Evolutionary conservation across 768 basidiomycete genomes (phyloP).

Genomic region (Gelatoporia subvermispora): DNA sequence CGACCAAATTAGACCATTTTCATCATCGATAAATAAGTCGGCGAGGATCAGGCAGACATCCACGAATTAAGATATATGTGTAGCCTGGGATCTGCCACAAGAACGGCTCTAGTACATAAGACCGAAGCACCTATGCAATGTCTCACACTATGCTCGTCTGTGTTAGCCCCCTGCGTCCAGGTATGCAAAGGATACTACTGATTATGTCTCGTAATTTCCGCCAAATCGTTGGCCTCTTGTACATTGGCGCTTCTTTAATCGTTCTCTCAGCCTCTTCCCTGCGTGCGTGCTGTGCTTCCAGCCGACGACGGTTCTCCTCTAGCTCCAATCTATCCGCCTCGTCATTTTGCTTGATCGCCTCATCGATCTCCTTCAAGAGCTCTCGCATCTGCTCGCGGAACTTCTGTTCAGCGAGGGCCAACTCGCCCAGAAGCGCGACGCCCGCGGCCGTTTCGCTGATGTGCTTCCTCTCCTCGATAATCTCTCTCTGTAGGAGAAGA

Average conservation of each 20-base stretch:
- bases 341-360: slow-evolving; percentile 2
- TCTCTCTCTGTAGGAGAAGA: slow-evolving; percentile 6
- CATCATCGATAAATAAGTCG: no score
- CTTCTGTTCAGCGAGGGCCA: slow-evolving; percentile 6
- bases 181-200: no score
- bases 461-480: slow-evolving; percentile 4
- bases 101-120: no score
- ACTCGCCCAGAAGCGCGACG: slow-evolving; percentile 20
- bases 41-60: no score
- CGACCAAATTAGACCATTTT: no score
- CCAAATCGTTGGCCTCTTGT: no score
- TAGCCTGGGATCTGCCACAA: no score
- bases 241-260: neutral
- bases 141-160: no score
- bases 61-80: no score
- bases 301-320: slow-evolving; percentile 25
- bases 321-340: slow-evolving; percentile 42
- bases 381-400: slow-evolving; percentile 8
- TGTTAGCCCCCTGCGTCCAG: no score
- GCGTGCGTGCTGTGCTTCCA: neutral
- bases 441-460: slow-evolving; percentile 7
- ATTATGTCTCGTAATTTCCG: no score
- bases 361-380: slow-evolving; percentile 17
- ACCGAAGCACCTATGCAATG: no score
- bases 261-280: neutral